Evolutionary conservation across 495 filamentous ascomycete genomes (phyloP), one percentile per base, ranked within the genome.

Genomic region (Aspergillus heteromorphus): DNA sequence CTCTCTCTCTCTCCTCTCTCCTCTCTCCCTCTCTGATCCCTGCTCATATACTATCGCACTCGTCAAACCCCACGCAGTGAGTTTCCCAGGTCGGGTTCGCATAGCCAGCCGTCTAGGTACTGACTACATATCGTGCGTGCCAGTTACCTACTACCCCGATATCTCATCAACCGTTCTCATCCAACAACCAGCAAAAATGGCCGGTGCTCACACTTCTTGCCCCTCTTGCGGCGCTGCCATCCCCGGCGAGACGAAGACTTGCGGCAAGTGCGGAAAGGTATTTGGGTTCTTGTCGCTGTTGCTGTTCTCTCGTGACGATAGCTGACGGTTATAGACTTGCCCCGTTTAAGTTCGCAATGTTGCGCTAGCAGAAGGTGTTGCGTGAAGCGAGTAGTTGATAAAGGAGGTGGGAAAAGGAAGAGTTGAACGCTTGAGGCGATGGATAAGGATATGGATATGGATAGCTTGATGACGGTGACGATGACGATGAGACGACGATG

Each of bases 231-330:
- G 64, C 27, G 66, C 65, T 20, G 25, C 36, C 38, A 72, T 69
- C 51, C 6, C 49, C 6, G 62, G 64, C 38, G 65, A 56, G 7
- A 61, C 21, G 25, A 74, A 74, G 67, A 69, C 58, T 40, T 73
- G 71, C 59, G 17, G 20, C 25, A 62, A 64, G 19, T 74, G 71
- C 54, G 69, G 69, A 52, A 64, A 53, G 48, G 71, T 74, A 57
- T 14, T 4, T 53, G 62, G 52, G 14, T 45, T 20, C 31, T 18
- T 20, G 13, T 14, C n/a, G n/a, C 49, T 19, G 19, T 45, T 13
- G 1, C 40, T 55, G 2, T 41, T 42, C 21, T 52, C 16, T 19
- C 5, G 2, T 8, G 2, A 9, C 40, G 10, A 19, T 14, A n/a
- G 38, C 38, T 63, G 40, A 55, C 29, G 14, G 18, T 42, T 49